Conservation (phyloP, 495 filamentous ascomycete genomes). For the Aspergillus biplanus region DNA sequence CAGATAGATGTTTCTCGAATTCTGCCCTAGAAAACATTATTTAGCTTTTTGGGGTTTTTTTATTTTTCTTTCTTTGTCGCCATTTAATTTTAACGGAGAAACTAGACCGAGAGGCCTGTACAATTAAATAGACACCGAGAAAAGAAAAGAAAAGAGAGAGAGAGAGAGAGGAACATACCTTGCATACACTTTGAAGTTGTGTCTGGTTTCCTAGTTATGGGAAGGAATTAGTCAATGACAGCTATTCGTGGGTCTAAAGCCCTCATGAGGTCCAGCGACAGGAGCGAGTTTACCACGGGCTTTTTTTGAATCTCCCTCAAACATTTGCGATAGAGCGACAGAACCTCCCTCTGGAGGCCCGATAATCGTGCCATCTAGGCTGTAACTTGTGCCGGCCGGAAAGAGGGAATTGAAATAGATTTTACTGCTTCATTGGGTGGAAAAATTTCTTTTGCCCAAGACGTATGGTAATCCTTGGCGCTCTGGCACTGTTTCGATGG, state of each 20-base stretch:
- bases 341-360: constrained; percentile 88
- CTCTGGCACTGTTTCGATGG: constrained; percentile 4
- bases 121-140: neutral
- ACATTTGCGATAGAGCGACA: constrained; percentile 84
- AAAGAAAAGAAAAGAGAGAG: neutral
- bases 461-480: neutral
- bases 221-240: constrained; percentile 6
- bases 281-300: constrained; percentile 60
- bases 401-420: neutral
- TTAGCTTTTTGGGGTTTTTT: neutral
- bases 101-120: neutral
- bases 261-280: neutral
- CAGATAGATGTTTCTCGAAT: constrained; percentile 68
- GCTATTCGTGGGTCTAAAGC: neutral
- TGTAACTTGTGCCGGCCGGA: neutral
- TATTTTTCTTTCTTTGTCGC: neutral
- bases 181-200: constrained; percentile 59
- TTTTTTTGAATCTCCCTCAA: constrained; percentile 81
- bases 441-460: constrained; percentile 9
- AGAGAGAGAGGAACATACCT: constrained; percentile 43
- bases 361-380: constrained; percentile 65
- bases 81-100: neutral
- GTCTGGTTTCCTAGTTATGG: constrained; percentile 47
- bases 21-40: constrained; percentile 56
- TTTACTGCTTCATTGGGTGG: constrained; percentile 18